Evolutionary conservation across 441 rosid genomes (phyloP).

Genomic region (Erodium moschatum): DNA sequence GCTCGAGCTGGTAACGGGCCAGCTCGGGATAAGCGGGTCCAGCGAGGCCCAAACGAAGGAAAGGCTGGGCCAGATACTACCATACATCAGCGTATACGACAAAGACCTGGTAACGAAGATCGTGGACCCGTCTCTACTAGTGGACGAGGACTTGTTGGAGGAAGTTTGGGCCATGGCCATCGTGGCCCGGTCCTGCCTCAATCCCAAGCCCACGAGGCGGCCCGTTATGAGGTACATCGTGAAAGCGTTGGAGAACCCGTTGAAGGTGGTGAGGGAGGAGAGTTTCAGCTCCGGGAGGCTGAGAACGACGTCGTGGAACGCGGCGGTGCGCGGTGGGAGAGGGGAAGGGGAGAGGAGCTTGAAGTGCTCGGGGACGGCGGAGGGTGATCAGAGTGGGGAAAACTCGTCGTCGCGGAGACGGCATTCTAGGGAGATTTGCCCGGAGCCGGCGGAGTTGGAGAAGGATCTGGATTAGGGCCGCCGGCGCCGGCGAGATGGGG

Average conservation of each 20-base stretch:
- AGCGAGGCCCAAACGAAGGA: slow-evolving; percentile 42
- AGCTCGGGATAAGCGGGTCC: slow-evolving; percentile 63
- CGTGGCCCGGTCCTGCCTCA: slow-evolving; percentile 85
- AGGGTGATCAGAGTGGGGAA: slow-evolving; percentile 27
- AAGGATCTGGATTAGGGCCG: not conserved
- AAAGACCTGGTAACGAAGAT: slow-evolving; percentile 84
- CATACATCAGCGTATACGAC: slow-evolving; percentile 61
- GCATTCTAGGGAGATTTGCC: slow-evolving; percentile 67
- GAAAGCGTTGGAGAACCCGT: slow-evolving; percentile 82
- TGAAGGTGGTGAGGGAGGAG: slow-evolving; percentile 82
- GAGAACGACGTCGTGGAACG: slow-evolving; percentile 49
- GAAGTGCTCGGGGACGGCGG: too few species aligned
- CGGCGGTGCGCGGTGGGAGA: slow-evolving; percentile 14
- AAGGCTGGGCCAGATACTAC: slow-evolving; percentile 60
- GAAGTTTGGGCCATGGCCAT: slow-evolving; percentile 99
- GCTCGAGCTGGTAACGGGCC: slow-evolving; percentile 91
- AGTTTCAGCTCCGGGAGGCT: slow-evolving; percentile 53
- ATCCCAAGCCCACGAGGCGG: slow-evolving; percentile 79
- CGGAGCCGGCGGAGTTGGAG: slow-evolving; percentile 40
- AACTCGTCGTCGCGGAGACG: slow-evolving; percentile 60
- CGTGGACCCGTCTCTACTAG: slow-evolving; percentile 71
- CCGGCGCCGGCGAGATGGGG: too few species aligned
- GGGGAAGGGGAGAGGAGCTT: too few species aligned
- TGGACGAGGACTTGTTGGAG: slow-evolving; percentile 85
- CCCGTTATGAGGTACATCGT: slow-evolving; percentile 84